Base-by-base conservation (phyloP, 2,329 filamentous ascomycete species). In the Pochonia chlamydosporia region DNA sequence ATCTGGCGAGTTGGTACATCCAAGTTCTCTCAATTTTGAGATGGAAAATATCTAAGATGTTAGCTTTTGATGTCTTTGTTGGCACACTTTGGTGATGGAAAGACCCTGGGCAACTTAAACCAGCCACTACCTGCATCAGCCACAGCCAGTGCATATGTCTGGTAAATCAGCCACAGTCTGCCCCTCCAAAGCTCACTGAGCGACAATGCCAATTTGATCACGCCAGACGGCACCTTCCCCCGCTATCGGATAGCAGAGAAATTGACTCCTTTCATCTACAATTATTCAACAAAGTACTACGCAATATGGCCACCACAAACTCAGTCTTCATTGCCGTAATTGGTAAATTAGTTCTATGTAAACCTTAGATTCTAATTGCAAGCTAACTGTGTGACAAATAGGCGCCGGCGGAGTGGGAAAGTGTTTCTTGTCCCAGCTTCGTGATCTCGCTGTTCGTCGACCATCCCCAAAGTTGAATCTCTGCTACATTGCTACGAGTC, bases 331-430 rank as follows among this genome's bases (percentile, higher is more conserved):
- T 79, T 62, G 76, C 75, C 58, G 66, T 79, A 30, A 77, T 79
- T 53, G 72, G 72, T 75, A 68, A 40, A 54, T 52, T 44, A 23
- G 30, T 24, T 28, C 31, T 10, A 21, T 23, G 33, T 21, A n/a
- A 20, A 39, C 10, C 14, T 9, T 39, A 39, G 35, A 28, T 39
- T 23, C 3, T 16, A 33, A 23, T 10, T 18, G 20, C 28, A 13
- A 10, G 21, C 18, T 10, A 30, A 25, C 8, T n/a, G 24, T 40
- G 30, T 28, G 4, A n/a, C 36, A 33, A 18, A 48, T 61, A 95
- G 91, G 93, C 62, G 87, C 87, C 59, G 93, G 93, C 57, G 92
- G 92, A 54, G 93, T 97, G 52, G 93, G 93, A 61, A 91, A 91
- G 69, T 82, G 82, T 70, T 96, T 97, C 75, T 81, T 97, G 53